Evolutionary conservation across 768 basidiomycete genomes (phyloP).

Genomic region (Calocera cornea): DNA sequence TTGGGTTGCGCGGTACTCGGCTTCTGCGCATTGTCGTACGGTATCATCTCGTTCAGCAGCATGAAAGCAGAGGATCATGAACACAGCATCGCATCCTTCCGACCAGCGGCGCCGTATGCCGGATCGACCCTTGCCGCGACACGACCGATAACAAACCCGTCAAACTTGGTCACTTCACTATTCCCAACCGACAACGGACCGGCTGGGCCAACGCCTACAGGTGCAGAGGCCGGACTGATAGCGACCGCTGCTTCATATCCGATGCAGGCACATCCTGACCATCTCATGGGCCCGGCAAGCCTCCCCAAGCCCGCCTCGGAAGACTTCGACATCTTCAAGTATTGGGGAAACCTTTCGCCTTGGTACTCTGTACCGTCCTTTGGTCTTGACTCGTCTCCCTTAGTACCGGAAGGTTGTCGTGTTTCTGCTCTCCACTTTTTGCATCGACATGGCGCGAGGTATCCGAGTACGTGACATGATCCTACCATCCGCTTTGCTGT

Average conservation of each 20-base stretch:
- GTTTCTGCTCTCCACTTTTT: constrained; percentile 65
- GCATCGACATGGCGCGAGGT: constrained; percentile 70
- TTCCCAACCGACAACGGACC: constrained; percentile 72
- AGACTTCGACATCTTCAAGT: constrained; percentile 53
- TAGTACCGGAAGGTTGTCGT: constrained; percentile 52
- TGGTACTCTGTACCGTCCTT: constrained; percentile 71
- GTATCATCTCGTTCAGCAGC: neutral
- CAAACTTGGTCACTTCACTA: constrained; percentile 53
- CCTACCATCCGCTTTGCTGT: too few relatives aligned
- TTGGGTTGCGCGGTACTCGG: neutral
- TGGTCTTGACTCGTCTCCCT: constrained; percentile 58
- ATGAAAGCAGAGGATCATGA: neutral
- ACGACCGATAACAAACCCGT: constrained; percentile 60
- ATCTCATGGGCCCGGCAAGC: constrained; percentile 15
- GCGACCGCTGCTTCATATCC: constrained; percentile 38
- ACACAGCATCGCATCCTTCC: neutral
- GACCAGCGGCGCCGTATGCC: constrained; percentile 26
- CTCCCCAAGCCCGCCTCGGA: constrained; percentile 8
- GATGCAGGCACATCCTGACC: constrained; percentile 41
- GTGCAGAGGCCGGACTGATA: constrained; percentile 18
- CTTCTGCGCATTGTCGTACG: neutral
- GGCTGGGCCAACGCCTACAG: constrained; percentile 55
- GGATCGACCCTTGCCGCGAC: constrained; percentile 57
- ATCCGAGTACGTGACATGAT: constrained; percentile 22
- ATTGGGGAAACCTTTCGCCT: constrained; percentile 76